These are phyloP conservation scores for Aspergillus persii DNA, from an alignment of 2,329 filamentous ascomycete genomes.

Conservation along the genomic window DNA sequence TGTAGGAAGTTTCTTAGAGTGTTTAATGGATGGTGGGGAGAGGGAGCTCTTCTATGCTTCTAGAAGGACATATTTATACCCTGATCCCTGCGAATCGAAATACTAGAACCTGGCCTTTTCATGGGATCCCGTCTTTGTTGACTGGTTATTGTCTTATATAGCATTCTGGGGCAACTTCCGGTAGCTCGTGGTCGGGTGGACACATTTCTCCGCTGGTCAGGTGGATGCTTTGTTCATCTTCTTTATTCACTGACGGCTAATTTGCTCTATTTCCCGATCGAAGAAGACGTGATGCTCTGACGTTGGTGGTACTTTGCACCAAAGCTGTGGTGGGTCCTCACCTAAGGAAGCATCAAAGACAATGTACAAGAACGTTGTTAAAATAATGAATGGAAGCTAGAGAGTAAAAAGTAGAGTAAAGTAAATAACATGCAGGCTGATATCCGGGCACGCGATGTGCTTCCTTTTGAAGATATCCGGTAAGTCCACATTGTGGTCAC, in stretches of 20 bases:
- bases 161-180: neutral
- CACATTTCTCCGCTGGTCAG: neutral
- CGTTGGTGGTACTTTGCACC: neutral
- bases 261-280: neutral
- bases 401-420: neutral
- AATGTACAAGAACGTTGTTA: neutral
- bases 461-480: neutral
- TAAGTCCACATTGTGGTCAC: neutral
- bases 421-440: neutral
- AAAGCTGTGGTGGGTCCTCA: neutral
- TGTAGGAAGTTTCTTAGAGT: neutral
- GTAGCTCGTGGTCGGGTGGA: neutral
- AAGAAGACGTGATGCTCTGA: neutral
- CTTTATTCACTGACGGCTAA: neutral
- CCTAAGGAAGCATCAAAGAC: neutral
- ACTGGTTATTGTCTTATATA: neutral
- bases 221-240: neutral
- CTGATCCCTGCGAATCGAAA: neutral
- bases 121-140: neutral
- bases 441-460: neutral
- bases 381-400: neutral
- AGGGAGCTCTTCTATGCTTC: neutral
- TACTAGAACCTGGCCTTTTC: neutral
- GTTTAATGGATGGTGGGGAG: neutral
- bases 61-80: neutral